These are phyloP conservation scores for Eimeria maxima DNA, from an alignment of 169 alveolate genomes.

Conservation along the genomic window DNA sequence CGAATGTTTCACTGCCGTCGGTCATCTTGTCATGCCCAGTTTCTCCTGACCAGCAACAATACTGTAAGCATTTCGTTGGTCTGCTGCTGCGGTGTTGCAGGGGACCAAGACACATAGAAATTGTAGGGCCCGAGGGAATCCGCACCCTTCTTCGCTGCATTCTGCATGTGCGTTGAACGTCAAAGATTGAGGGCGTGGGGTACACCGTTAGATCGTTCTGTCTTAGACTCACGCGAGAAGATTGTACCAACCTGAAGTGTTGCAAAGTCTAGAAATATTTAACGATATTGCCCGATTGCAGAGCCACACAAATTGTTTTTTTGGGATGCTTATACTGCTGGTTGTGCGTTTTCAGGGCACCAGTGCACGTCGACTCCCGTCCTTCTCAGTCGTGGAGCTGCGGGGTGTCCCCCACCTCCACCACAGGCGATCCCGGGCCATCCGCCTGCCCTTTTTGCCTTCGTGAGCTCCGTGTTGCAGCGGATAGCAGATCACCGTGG, in stretches of 20 bases:
- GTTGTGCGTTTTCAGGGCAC: slow-evolving; percentile 55
- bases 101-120: slow-evolving; percentile 82
- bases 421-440: slow-evolving; percentile 66
- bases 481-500: not conserved
- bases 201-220: not conserved
- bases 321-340: not conserved
- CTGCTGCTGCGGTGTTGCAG: slow-evolving; percentile 48
- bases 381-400: slow-evolving; percentile 71
- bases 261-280: not conserved
- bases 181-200: not conserved
- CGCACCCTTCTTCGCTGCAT: slow-evolving; percentile 81
- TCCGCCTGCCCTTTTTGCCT: slow-evolving; percentile 66
- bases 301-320: not conserved
- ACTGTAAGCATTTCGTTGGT: too few relatives aligned
- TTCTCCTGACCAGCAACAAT: not conserved
- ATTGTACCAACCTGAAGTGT: not conserved
- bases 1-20: not conserved
- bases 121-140: slow-evolving; percentile 91
- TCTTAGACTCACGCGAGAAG: not conserved
- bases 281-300: not conserved
- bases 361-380: slow-evolving; percentile 62
- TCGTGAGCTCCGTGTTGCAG: slow-evolving; percentile 6
- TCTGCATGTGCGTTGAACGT: slow-evolving; percentile 76
- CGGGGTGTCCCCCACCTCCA: slow-evolving; percentile 69
- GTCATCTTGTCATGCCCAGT: not conserved